Percentiles rank a stretch among this genome's conserved stretches.
Evolutionary conservation across 352 stramenopile species (phyloP).

Genomic region (Globisporangium perplexum): DNA sequence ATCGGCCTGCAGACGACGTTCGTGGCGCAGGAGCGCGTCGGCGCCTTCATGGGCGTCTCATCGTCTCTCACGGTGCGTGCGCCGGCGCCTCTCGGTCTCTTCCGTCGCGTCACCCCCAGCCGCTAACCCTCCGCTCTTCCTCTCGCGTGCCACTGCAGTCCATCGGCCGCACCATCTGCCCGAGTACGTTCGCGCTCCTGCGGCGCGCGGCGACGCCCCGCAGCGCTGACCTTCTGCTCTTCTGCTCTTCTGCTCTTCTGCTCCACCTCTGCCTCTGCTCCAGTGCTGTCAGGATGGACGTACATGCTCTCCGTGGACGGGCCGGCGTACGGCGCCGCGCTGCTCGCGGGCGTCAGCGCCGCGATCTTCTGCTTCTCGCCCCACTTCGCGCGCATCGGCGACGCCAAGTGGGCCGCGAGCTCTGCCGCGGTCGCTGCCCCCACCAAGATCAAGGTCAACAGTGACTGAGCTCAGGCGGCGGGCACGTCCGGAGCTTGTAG

Average conservation of each 20-base stretch:
- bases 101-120: too few species aligned
- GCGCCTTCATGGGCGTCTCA: conserved; percentile 75
- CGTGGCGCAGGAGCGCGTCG: conserved; percentile 60
- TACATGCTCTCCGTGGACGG: conserved; percentile 68
- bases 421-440: too few species aligned
- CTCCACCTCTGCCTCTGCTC: neutral
- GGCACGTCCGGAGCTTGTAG: conserved; percentile 31
- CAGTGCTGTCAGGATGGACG: conserved; percentile 77
- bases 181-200: conserved; percentile 38
- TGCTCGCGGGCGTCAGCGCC: conserved; percentile 53
- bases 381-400: conserved; percentile 38
- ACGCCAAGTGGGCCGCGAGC: conserved; percentile 11
- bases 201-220: neutral
- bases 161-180: conserved; percentile 67
- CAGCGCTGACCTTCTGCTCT: neutral
- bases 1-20: conserved; percentile 68
- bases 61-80: conserved; percentile 62
- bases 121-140: neutral
- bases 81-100: too few species aligned
- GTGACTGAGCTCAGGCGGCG: conserved; percentile 31
- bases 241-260: too few species aligned
- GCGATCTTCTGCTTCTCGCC: conserved; percentile 62
- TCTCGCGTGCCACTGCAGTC: conserved; percentile 25
- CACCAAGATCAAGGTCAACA: conserved; percentile 23
- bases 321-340: conserved; percentile 55